Evolutionary conservation across 1,284 basidiomycete genomes (phyloP).

Genomic region (Entoloma clypeatum): DNA sequence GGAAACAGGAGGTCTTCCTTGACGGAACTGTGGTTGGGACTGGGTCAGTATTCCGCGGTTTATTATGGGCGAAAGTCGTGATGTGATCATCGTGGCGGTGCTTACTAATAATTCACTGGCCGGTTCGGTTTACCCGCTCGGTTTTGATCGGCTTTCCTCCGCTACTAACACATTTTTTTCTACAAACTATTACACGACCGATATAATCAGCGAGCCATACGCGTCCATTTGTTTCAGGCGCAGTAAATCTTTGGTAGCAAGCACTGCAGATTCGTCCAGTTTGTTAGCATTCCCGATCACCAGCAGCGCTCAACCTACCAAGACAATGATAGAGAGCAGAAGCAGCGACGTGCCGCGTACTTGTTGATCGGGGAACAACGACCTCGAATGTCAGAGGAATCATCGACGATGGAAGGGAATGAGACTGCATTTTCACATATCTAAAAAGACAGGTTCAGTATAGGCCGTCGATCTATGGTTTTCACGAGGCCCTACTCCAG

Average conservation of each 20-base stretch:
- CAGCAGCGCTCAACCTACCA: slow-evolving; percentile 40
- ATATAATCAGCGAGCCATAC: slow-evolving; percentile 47
- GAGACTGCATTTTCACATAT: slow-evolving; percentile 73
- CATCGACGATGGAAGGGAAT: slow-evolving; percentile 46
- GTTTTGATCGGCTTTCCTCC: no score
- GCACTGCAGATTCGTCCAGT: slow-evolving; percentile 37
- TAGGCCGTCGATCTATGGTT: neutral
- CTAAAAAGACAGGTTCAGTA: slow-evolving; percentile 31
- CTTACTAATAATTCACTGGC: neutral
- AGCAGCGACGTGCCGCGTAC: slow-evolving; percentile 70
- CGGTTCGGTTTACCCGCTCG: no score
- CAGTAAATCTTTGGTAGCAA: slow-evolving; percentile 62
- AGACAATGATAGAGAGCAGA: slow-evolving; percentile 79
- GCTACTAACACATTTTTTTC: no score
- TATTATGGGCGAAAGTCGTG: slow-evolving; percentile 5
- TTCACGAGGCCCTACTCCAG: slow-evolving; percentile 51
- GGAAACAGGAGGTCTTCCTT: neutral
- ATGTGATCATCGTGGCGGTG: neutral
- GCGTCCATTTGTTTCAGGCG: slow-evolving; percentile 49
- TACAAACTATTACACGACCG: slow-evolving; percentile 18
- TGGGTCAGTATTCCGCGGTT: no score
- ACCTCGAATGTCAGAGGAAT: slow-evolving; percentile 56
- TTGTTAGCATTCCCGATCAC: slow-evolving; percentile 3
- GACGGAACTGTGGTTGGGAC: neutral
- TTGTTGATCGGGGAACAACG: slow-evolving; percentile 59